Evolutionary conservation across 768 basidiomycete species (phyloP).

Genomic region (Roridomyces roridus): DNA sequence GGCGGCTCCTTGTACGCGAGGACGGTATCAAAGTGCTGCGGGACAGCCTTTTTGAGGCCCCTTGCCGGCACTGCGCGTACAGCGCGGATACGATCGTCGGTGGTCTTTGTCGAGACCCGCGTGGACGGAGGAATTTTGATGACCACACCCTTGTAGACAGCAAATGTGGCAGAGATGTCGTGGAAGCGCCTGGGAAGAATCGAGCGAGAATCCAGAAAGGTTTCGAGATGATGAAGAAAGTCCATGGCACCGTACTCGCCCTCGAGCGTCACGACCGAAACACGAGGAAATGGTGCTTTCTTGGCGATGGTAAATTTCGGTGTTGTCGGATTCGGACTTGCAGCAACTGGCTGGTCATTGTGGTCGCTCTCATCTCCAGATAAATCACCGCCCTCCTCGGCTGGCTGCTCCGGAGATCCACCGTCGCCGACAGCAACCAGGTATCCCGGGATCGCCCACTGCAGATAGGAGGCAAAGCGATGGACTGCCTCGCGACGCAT

Average conservation of each 20-base stretch:
- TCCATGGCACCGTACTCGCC: slow-evolving; percentile 12
- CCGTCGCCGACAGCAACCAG: background rate
- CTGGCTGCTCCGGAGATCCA: background rate
- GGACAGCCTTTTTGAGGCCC: background rate
- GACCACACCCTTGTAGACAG: slow-evolving; percentile 4
- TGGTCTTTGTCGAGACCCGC: background rate
- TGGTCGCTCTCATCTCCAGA: background rate
- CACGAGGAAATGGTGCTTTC: slow-evolving; percentile 9
- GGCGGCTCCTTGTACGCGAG: background rate
- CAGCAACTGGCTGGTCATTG: background rate
- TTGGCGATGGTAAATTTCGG: slow-evolving; percentile 6
- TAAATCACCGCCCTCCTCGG: background rate
- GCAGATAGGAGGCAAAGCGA: slow-evolving; percentile 11
- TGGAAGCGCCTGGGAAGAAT: background rate
- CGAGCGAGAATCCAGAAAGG: slow-evolving; percentile 8
- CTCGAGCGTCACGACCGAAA: slow-evolving; percentile 10
- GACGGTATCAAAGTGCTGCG: slow-evolving; percentile 4
- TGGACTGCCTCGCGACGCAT: slow-evolving; percentile 31
- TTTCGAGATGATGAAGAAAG: slow-evolving; percentile 19
- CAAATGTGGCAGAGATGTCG: background rate
- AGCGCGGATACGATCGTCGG: background rate
- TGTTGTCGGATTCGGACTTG: background rate
- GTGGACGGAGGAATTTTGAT: background rate
- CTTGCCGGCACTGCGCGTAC: background rate
- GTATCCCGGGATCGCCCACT: no score